Evolutionary conservation across 768 basidiomycete genomes (phyloP).

Genomic region (Paxillus ammoniavirescens): DNA sequence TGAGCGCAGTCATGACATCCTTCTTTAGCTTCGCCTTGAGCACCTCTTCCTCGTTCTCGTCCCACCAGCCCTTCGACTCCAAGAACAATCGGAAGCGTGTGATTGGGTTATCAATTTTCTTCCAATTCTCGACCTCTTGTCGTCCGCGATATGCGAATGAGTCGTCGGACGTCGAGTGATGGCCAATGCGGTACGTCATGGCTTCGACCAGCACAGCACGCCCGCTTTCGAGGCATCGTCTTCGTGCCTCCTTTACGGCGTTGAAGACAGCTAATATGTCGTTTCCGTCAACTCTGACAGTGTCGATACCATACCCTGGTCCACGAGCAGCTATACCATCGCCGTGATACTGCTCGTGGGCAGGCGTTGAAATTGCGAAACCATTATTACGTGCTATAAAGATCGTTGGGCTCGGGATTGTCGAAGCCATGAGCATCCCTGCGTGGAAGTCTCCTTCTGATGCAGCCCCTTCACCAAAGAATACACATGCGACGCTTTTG

Average conservation of each 20-base stretch:
- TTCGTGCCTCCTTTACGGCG: constrained; percentile 70
- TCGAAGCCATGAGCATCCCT: constrained; percentile 77
- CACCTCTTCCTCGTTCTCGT: constrained; percentile 66
- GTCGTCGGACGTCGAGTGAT: constrained; percentile 94
- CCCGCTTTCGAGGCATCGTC: constrained; percentile 70
- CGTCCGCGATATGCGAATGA: constrained; percentile 90
- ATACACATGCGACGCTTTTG: constrained; percentile 81
- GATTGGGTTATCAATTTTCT: constrained; percentile 88
- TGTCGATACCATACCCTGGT: constrained; percentile 87
- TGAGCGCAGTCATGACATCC: constrained; percentile 78
- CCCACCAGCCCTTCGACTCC: constrained; percentile 86
- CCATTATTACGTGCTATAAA: constrained; percentile 84
- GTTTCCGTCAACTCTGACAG: constrained; percentile 92
- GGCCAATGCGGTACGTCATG: constrained; percentile 93
- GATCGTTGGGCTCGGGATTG: constrained; percentile 69
- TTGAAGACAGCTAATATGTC: constrained; percentile 82
- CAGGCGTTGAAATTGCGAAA: constrained; percentile 93
- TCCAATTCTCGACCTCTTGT: constrained; percentile 89
- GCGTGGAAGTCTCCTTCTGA: constrained; percentile 97
- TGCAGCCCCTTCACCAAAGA: constrained; percentile 92
- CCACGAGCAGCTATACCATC: constrained; percentile 93
- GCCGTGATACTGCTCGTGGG: constrained; percentile 84
- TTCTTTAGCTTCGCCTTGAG: constrained; percentile 66
- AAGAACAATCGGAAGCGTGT: constrained; percentile 82
- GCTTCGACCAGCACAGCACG: constrained; percentile 85